Evolutionary conservation across 2,329 filamentous ascomycete species (phyloP).

Genomic region (Rutstroemia sp.): DNA sequence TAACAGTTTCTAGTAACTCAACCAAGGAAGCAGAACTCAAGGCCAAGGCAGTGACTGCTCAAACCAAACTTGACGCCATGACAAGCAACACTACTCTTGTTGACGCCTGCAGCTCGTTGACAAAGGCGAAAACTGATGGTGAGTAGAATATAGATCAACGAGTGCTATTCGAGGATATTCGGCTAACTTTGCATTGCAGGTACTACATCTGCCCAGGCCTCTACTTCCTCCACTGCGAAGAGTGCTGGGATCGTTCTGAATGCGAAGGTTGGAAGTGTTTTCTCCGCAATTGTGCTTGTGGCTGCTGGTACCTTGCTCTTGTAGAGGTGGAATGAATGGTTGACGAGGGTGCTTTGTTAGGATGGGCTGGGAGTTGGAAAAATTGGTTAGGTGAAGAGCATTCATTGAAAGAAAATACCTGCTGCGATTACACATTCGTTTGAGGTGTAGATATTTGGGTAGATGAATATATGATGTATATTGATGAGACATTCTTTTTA

Average conservation of each 20-base stretch:
- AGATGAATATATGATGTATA: not conserved
- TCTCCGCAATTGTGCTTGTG: not conserved
- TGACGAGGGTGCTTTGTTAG: not conserved
- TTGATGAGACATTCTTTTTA: not conserved
- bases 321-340: not conserved
- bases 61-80: conserved; percentile 8
- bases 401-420: not conserved
- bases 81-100: conserved; percentile 15
- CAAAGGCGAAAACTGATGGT: not conserved
- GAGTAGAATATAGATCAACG: too few relatives aligned
- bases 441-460: not conserved
- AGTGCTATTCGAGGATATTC: too few relatives aligned
- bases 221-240: not conserved
- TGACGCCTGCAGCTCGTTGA: conserved; percentile 9
- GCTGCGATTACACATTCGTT: not conserved
- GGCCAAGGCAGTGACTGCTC: conserved; percentile 8
- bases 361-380: not conserved
- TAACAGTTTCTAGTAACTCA: conserved; percentile 7
- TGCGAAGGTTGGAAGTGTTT: not conserved
- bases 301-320: not conserved
- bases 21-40: conserved; percentile 10
- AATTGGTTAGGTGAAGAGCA: not conserved
- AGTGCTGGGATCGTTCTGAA: not conserved
- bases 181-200: too few relatives aligned
- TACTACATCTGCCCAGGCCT: not conserved